Evolutionary conservation across 2,329 filamentous ascomycete genomes (phyloP).

Genomic region (Claviceps capensis): DNA sequence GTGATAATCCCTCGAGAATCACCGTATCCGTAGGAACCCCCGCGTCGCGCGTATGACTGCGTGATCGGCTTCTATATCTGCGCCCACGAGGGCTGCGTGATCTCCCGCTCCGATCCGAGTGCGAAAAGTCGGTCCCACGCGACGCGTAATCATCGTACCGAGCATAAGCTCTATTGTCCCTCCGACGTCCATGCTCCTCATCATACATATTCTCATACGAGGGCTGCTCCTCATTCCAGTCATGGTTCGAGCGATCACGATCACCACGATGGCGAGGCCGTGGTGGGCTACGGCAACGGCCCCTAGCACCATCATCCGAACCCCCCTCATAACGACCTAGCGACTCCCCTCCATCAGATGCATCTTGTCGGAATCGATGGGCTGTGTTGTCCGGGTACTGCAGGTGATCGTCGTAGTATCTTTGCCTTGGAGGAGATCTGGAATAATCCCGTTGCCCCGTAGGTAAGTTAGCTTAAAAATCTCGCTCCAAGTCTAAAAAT

Average conservation of each 20-base stretch:
- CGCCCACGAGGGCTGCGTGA: slow-evolving; percentile 15
- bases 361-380: slow-evolving; percentile 13
- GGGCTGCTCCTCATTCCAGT: slow-evolving; percentile 16
- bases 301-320: slow-evolving; percentile 15
- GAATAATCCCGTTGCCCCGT: slow-evolving; percentile 29
- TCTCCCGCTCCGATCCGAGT: slow-evolving; percentile 5
- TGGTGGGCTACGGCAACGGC: slow-evolving; percentile 10
- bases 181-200: slow-evolving; percentile 17
- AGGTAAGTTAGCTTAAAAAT: slow-evolving; percentile 30
- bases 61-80: slow-evolving; percentile 19
- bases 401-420: slow-evolving; percentile 21
- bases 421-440: slow-evolving; percentile 29
- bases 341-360: slow-evolving; percentile 12
- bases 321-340: slow-evolving; percentile 14
- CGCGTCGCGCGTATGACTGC: slow-evolving; percentile 22
- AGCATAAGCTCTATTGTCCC: slow-evolving; percentile 7
- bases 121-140: slow-evolving; percentile 5
- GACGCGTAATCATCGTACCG: slow-evolving; percentile 12
- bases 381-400: slow-evolving; percentile 10
- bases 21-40: slow-evolving; percentile 35
- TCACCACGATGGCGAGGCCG: slow-evolving; percentile 1
- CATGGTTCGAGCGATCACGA: slow-evolving; percentile 13
- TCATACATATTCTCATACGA: slow-evolving; percentile 25
- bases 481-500: slow-evolving; percentile 6
- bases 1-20: slow-evolving; percentile 40